These are phyloP conservation scores for Alternaria sp. DNA, from an alignment of 2,329 filamentous ascomycete species.

Conservation along the genomic window DNA sequence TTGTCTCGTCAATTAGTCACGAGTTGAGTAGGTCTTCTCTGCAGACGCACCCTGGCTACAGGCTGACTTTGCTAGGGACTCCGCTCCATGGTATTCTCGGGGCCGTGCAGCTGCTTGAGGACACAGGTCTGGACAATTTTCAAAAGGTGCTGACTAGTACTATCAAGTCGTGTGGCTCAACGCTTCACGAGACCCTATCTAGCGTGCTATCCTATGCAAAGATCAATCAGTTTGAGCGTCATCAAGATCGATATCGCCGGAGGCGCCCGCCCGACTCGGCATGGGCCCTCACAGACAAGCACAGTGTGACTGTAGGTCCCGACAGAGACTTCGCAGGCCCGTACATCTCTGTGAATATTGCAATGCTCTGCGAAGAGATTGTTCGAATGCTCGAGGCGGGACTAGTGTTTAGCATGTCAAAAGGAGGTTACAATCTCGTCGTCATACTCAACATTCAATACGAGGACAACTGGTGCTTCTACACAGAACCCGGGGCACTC, in stretches of 20 bases:
- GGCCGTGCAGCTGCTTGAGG: no score
- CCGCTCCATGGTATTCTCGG: no score
- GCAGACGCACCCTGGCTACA: no score
- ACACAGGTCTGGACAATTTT: no score
- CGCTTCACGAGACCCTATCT: neutral
- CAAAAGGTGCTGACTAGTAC: no score
- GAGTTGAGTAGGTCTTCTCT: no score
- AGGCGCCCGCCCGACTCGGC: neutral
- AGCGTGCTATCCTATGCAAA: neutral
- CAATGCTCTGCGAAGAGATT: neutral
- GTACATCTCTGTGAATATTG: neutral
- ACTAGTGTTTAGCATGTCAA: no score
- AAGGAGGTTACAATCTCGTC: neutral
- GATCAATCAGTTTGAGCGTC: constrained; percentile 2
- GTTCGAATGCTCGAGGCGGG: neutral
- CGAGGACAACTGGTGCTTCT: neutral
- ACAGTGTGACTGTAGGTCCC: neutral
- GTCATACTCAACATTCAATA: neutral
- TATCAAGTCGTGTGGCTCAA: neutral
- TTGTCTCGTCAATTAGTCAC: no score
- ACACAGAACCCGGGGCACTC: neutral
- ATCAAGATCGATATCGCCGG: neutral
- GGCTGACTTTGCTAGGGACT: no score
- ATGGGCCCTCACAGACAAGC: neutral
- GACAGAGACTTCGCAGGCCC: neutral